phyloP scores from a whole-genome alignment of 2,329 filamentous ascomycete genomes.

The Talaromyces sp. region DNA sequence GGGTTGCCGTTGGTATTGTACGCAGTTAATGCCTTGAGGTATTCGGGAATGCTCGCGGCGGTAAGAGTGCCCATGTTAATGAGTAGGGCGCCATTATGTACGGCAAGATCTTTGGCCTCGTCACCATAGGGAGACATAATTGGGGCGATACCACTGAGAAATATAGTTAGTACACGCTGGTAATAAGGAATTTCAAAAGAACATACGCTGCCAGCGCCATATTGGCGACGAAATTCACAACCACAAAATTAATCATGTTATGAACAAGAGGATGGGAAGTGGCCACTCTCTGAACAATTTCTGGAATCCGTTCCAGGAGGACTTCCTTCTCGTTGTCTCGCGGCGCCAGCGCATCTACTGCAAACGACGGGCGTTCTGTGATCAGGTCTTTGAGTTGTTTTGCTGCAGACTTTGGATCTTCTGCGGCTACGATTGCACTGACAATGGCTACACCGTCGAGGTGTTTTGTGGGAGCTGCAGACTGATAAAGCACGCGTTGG shows the following conservation, averaged over 20 bases:
- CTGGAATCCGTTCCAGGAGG: constrained; percentile 32
- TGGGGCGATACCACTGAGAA: constrained; percentile 64
- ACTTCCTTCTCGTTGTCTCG: constrained; percentile 20
- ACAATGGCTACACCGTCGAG: constrained; percentile 84
- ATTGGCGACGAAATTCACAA: constrained; percentile 92
- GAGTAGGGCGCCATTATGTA: constrained; percentile 70
- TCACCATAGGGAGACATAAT: constrained; percentile 89
- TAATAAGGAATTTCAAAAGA: neutral
- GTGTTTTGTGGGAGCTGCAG: constrained; percentile 48
- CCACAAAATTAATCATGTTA: constrained; percentile 96
- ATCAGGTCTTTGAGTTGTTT: constrained; percentile 54
- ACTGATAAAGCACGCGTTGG: constrained; percentile 68
- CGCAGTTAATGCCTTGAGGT: constrained; percentile 65
- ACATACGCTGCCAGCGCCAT: constrained; percentile 66
- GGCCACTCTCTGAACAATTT: constrained; percentile 57
- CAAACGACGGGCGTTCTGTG: constrained; percentile 26
- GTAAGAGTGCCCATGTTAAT: constrained; percentile 95
- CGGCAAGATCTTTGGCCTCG: constrained; percentile 75
- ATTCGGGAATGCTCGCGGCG: constrained; percentile 64
- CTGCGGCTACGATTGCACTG: constrained; percentile 74
- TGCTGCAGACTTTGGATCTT: constrained; percentile 60
- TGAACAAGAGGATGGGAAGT: constrained; percentile 68
- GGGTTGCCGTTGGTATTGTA: constrained; percentile 75
- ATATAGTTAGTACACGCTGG: constrained; percentile 13
- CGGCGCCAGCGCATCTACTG: constrained; percentile 22